Base-by-base conservation (phyloP, 805 yeast species). In the Metschnikowia borealis region DNA sequence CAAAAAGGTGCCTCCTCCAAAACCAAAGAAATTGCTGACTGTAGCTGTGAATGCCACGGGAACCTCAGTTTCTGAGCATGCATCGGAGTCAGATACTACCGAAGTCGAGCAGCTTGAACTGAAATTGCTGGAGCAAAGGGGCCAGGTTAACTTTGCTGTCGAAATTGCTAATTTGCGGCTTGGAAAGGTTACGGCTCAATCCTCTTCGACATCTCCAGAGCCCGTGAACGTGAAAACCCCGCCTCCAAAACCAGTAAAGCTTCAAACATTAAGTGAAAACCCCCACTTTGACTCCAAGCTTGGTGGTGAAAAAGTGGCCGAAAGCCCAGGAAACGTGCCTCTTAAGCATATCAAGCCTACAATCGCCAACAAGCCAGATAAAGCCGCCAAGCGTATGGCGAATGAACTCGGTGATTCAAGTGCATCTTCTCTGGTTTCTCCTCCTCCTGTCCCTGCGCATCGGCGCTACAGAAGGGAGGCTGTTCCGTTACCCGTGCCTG, bases 1-100 rank as follows among this genome's bases (percentile, higher is more conserved):
- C 14, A 69, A 66, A 55, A 68, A 67, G 47, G 63, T 63, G 0
- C 75, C 78, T 18, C 78, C 77, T 11, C 77, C 78, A 34, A 75
- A 73, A 38, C 79, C 80, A 1, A 51, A 58, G 2, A 75, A 71
- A 53, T 52, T 42, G 2, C 54, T 42, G 20, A 33, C 40, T 15
- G 13, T 26, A 15, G 13, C 42, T 10, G 26, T n/a, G n/a, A 37
- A 38, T 18, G 11, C 34, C 6, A 6, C 68, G 11, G 38, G 26
- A 17, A 31, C 14, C 3, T 18, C 29, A 13, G 4, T 17, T 3
- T 32, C 36, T n/a, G 35, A 41, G 13, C 21, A 34, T 18, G 2
- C 6, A 8, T 32, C 36, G 8, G 45, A 42, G 10, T 5, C 38
- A 8, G 29, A 26, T 26, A 26, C 29, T 8, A 8, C 11, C 29